phyloP scores from a whole-genome alignment of 1,139 yeast genomes.

The Hansenula sp. region DNA sequence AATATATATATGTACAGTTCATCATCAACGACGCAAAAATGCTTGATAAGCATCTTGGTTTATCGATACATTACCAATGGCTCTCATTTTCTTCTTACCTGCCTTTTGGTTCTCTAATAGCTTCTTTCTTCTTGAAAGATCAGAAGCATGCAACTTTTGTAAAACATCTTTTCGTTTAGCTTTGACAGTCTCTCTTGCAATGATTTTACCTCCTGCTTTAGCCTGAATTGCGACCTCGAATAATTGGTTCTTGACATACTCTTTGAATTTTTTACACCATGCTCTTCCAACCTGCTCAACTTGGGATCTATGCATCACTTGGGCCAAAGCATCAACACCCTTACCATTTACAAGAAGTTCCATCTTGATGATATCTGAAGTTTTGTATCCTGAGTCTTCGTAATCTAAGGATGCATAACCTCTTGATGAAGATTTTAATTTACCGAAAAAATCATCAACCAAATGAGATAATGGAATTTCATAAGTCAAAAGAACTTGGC shows the following conservation, averaged over 20 bases:
- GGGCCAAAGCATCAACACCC: slow-evolving; percentile 90
- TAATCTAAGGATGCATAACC: slow-evolving; percentile 95
- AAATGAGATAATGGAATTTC: slow-evolving; percentile 82
- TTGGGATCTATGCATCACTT: slow-evolving; percentile 81
- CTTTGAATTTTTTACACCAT: slow-evolving; percentile 79
- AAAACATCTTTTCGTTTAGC: slow-evolving; percentile 93
- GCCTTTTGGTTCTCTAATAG: slow-evolving; percentile 86
- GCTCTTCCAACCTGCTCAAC: slow-evolving; percentile 70
- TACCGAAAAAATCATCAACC: slow-evolving; percentile 94
- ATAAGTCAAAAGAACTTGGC: slow-evolving; percentile 79
- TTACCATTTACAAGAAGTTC: slow-evolving; percentile 87
- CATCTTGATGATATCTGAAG: slow-evolving; percentile 79
- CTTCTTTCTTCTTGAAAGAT: slow-evolving; percentile 85
- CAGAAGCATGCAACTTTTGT: slow-evolving; percentile 90
- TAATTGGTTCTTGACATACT: slow-evolving; percentile 73
- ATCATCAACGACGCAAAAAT: slow-evolving; percentile 36
- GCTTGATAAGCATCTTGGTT: slow-evolving; percentile 85
- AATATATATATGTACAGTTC: too few species aligned
- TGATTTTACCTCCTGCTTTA: slow-evolving; percentile 71
- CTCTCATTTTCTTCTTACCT: slow-evolving; percentile 84
- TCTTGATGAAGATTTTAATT: slow-evolving; percentile 80
- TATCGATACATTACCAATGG: slow-evolving; percentile 72
- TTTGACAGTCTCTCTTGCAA: slow-evolving; percentile 91
- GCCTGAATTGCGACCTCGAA: slow-evolving; percentile 96
- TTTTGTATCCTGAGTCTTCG: slow-evolving; percentile 85